A percentile compares a stretch with the other conserved stretches of the same genome.
phyloP scores from a whole-genome alignment of 768 basidiomycete species.

The Leccinum incarnatum region DNA sequence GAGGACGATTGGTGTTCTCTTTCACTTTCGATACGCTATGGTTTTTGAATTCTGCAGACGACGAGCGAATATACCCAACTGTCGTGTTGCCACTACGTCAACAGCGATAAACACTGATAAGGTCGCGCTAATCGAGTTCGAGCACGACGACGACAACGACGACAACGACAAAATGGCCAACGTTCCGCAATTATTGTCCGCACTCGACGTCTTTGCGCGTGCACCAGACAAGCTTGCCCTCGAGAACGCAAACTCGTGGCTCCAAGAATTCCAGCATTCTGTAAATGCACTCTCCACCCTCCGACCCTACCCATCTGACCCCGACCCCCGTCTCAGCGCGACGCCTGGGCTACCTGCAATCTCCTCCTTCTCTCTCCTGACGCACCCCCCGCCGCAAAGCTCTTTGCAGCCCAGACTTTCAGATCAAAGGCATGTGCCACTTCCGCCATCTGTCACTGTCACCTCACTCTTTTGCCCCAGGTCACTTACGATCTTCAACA shows the following conservation, averaged over 20 bases:
- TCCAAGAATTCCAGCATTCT: constrained; percentile 98
- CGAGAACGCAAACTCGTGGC: constrained; percentile 89
- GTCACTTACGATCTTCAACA: constrained; percentile 94
- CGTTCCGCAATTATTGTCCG: constrained; percentile 70
- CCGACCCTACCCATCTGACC: constrained; percentile 63
- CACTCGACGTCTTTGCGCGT: constrained; percentile 74
- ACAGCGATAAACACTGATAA: constrained; percentile 33
- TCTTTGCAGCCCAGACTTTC: constrained; percentile 97
- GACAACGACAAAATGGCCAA: constrained; percentile 51
- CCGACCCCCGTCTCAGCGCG: constrained; percentile 71
- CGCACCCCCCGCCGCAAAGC: constrained; percentile 72
- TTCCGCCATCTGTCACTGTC: constrained; percentile 10
- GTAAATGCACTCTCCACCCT: constrained; percentile 84
- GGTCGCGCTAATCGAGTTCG: not conserved
- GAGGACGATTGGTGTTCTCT: constrained; percentile 23
- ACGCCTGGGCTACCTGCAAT: constrained; percentile 97
- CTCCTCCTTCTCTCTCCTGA: constrained; percentile 81
- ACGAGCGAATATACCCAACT: constrained; percentile 34
- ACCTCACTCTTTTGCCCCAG: constrained; percentile 47
- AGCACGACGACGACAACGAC: constrained; percentile 11
- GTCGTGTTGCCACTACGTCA: constrained; percentile 34
- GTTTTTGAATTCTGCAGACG: constrained; percentile 15
- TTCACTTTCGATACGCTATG: constrained; percentile 7
- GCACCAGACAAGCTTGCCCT: constrained; percentile 82
- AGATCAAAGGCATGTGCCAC: constrained; percentile 74